Conservation (phyloP, 108 stramenopile species). For the Discostella stelligeroides region DNA sequence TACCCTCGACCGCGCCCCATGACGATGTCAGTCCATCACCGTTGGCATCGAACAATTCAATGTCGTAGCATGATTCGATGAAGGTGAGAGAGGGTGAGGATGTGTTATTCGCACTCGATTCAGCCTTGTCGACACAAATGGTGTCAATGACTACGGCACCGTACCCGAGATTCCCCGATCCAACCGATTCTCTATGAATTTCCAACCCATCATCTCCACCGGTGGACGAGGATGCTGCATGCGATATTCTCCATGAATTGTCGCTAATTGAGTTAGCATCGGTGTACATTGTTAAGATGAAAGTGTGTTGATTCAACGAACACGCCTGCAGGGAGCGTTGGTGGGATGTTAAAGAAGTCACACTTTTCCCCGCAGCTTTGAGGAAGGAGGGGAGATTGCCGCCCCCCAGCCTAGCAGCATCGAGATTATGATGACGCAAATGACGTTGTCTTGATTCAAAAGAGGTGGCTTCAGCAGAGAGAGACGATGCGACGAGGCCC, state of each 20-base stretch:
- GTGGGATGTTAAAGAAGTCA: too few species aligned
- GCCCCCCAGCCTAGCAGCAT: too few species aligned
- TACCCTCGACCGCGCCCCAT: slow-evolving; percentile 1
- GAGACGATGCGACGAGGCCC: too few species aligned
- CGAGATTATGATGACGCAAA: too few species aligned
- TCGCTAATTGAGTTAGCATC: slow-evolving; percentile 18
- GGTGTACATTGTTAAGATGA: slow-evolving; percentile 13
- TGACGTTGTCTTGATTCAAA: too few species aligned
- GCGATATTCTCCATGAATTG: slow-evolving; percentile 16
- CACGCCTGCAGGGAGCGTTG: not conserved
- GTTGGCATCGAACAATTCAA: slow-evolving; percentile 19
- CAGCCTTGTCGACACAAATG: slow-evolving; percentile 4
- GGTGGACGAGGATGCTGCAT: not conserved
- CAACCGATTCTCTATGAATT: slow-evolving; percentile 2
- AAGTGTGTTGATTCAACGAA: slow-evolving; percentile 2
- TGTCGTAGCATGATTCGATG: slow-evolving; percentile 7
- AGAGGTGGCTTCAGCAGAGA: too few species aligned
- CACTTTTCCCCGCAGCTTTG: too few species aligned
- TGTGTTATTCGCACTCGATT: too few species aligned
- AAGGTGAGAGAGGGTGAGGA: not conserved
- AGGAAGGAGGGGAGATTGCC: too few species aligned
- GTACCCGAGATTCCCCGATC: not conserved
- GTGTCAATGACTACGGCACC: slow-evolving; percentile 15
- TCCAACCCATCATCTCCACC: not conserved
- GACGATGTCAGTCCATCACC: slow-evolving; percentile 26